Evolutionary conservation across 129 eudicot genomes (phyloP).

Genomic region (Lonicera japonica): DNA sequence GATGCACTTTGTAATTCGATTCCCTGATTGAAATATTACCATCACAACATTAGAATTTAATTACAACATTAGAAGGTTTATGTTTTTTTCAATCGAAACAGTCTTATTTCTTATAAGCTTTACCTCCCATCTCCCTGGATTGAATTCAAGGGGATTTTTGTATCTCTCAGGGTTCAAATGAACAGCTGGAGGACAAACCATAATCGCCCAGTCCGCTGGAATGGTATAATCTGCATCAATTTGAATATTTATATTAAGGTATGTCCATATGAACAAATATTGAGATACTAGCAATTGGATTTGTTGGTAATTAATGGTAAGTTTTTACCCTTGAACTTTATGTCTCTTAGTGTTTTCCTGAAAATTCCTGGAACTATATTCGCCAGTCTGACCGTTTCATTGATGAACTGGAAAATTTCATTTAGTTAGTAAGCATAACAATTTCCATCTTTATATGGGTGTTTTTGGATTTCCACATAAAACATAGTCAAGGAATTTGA

Average conservation of each 20-base stretch:
- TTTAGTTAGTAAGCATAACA: neutral
- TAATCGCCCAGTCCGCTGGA: slow-evolving; percentile 95
- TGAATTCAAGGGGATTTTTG: slow-evolving; percentile 71
- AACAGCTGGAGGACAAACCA: slow-evolving; percentile 98
- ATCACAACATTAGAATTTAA: too few relatives aligned
- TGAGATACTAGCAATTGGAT: neutral
- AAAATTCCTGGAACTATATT: slow-evolving; percentile 90
- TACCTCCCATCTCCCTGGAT: slow-evolving; percentile 98
- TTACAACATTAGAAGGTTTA: too few relatives aligned
- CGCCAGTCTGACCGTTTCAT: slow-evolving; percentile 89
- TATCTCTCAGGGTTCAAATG: slow-evolving; percentile 68
- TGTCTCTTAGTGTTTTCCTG: slow-evolving; percentile 72
- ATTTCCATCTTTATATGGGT: too few relatives aligned
- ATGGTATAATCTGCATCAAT: slow-evolving; percentile 64
- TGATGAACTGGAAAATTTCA: slow-evolving; percentile 60
- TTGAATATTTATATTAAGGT: slow-evolving; percentile 13
- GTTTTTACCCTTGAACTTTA: slow-evolving; percentile 60
- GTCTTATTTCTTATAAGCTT: neutral
- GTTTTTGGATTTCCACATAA: neutral
- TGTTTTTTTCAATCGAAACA: too few relatives aligned
- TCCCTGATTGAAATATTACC: slow-evolving; percentile 39
- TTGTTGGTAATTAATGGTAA: neutral
- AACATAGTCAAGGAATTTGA: neutral
- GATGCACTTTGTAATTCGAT: slow-evolving; percentile 66
- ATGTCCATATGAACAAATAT: slow-evolving; percentile 10